A percentile compares a stretch with the other conserved stretches of the same genome.
Conservation (phyloP, 139 green algal species). For the Pseudopediastrum boryanum region DNA sequence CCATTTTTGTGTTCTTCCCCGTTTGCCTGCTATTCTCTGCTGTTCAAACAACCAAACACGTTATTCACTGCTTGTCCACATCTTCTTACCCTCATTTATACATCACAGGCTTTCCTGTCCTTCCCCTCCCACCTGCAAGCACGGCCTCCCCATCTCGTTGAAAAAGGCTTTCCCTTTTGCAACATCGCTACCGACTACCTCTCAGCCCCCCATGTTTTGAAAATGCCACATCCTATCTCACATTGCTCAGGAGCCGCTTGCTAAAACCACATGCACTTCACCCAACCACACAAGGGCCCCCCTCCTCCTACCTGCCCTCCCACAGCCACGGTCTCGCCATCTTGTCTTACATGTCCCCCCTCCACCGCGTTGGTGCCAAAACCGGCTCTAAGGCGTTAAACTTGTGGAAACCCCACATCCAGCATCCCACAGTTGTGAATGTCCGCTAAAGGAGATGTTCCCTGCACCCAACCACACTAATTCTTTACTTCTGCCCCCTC, state of each 20-base stretch:
- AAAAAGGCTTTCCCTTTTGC: neutral
- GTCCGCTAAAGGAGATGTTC: neutral
- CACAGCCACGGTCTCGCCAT: constrained; percentile 18
- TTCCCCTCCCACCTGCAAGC: too few species aligned
- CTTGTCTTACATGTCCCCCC: constrained; percentile 4
- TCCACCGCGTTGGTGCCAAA: constrained; percentile 40
- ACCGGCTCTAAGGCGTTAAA: constrained; percentile 55
- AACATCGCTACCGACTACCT: neutral
- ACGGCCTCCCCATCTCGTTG: too few species aligned
- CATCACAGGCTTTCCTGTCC: too few species aligned
- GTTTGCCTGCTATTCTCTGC: too few species aligned
- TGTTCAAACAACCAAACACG: too few species aligned
- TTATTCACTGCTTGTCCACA: too few species aligned
- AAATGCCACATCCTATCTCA: neutral
- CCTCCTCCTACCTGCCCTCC: neutral
- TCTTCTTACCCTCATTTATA: too few species aligned
- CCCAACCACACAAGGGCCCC: neutral
- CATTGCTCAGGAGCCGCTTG: neutral
- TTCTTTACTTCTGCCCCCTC: neutral
- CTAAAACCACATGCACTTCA: neutral
- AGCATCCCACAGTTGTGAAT: neutral
- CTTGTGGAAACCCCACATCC: too few species aligned
- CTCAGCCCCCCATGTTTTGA: neutral
- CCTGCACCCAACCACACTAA: neutral
- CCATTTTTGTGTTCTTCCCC: too few species aligned